Evolutionary conservation across 345 rosid species (phyloP), one percentile per base, ranked within the genome.

Genomic region (Melastoma malabathricum): DNA sequence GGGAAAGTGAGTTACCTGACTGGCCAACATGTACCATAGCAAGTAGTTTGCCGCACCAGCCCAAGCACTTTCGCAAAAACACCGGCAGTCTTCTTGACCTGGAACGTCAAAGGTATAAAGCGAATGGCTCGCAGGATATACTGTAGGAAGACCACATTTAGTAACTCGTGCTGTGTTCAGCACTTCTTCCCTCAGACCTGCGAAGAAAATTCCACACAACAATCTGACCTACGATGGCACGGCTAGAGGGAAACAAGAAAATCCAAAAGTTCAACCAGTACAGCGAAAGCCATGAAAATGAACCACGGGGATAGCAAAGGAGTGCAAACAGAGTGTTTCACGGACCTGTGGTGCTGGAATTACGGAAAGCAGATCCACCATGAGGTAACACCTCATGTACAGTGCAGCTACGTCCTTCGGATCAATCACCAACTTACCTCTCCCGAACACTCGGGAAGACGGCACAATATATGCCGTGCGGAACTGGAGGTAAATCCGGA

Each of bases 381-480:
- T 53, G 73, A 87, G 84, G 52, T 74, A 72, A 15, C 80, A 87
- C n/a, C 64, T 48, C 50, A 86, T 53, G 34, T 86, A 86, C 17
- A 88, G 69, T 51, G 66, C 55, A 4, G 96, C 89, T 51, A 87
- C 84, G 58, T 83, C 67, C 45, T 77, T 80, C 56, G 94, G 67
- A 65, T 84, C 88, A n/a, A 84, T 84, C n/a, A 87, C 94, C 52
- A 87, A 94, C 68, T 87, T 90, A 52, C 96, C 94, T 17, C 96
- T 72, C 27, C 96, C 96, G 34, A 87, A 87, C n/a, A 87, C 94
- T 22, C 96, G 70, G 2, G 94, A 87, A 3, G 96, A 87, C 14
- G 90, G 96, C 17, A 89, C 96, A 49, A 84, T 76, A 48, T 70
- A 87, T 9, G 94, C 94, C 17, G 89, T 84, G 7, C 85, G 78